Percentiles rank a stretch among this genome's conserved stretches.
Conservation (phyloP, 441 rosid genomes). For the Arabidopsis hybrid region DNA sequence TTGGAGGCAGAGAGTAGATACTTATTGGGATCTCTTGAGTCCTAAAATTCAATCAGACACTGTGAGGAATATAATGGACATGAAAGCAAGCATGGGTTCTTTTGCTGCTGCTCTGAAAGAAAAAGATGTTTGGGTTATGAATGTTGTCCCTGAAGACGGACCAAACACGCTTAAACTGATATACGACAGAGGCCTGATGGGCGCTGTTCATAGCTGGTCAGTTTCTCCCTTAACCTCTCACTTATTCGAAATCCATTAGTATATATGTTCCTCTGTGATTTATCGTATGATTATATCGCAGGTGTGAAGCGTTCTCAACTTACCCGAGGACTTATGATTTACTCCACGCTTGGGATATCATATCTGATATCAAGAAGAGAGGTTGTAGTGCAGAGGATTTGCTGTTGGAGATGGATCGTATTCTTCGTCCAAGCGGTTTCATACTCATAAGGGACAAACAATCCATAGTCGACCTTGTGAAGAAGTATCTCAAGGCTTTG, state of each 20-base stretch:
- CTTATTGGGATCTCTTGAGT: slow-evolving; percentile 84
- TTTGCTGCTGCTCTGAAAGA: slow-evolving; percentile 85
- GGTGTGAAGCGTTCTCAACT: slow-evolving; percentile 95
- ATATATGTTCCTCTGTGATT: not conserved
- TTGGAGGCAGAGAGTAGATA: slow-evolving; percentile 82
- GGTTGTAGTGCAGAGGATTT: slow-evolving; percentile 90
- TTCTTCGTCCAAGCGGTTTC: slow-evolving; percentile 90
- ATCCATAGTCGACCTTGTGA: slow-evolving; percentile 68
- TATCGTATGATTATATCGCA: slow-evolving; percentile 30
- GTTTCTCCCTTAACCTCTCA: slow-evolving; percentile 35
- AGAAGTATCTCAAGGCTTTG: slow-evolving; percentile 71
- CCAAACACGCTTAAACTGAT: slow-evolving; percentile 87
- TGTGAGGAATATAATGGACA: slow-evolving; percentile 92
- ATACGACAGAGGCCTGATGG: slow-evolving; percentile 94
- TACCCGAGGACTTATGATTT: slow-evolving; percentile 95
- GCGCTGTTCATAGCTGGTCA: slow-evolving; percentile 82
- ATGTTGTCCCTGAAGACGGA: slow-evolving; percentile 88
- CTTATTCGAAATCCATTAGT: not conserved
- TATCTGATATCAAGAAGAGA: slow-evolving; percentile 83
- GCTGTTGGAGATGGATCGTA: slow-evolving; percentile 90
- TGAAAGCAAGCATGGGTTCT: slow-evolving; percentile 92
- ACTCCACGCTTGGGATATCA: slow-evolving; percentile 88
- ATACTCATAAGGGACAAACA: slow-evolving; percentile 77
- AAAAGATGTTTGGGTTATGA: slow-evolving; percentile 98
- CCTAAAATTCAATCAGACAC: slow-evolving; percentile 75